Conservation (phyloP, 441 rosid genomes). For the Pelargonium exstipulatum region DNA sequence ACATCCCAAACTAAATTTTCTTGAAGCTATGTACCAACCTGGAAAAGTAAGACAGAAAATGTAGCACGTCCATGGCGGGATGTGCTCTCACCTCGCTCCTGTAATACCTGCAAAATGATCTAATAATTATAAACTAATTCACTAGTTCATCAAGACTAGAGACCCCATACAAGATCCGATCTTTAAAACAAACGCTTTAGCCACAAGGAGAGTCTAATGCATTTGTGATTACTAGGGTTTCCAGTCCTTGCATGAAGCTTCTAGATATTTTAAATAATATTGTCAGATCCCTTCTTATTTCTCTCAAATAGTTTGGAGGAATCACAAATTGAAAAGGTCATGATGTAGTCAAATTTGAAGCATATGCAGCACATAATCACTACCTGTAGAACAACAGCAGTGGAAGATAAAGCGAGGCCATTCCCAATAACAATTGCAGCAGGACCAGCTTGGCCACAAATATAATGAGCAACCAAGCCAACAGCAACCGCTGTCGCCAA, state of each 20-base stretch:
- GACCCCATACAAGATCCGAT: not conserved
- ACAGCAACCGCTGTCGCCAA: constrained; percentile 80
- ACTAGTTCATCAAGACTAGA: constrained; percentile 16
- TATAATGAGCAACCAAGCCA: constrained; percentile 74
- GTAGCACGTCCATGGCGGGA: constrained; percentile 99
- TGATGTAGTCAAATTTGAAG: constrained; percentile 13
- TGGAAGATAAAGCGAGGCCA: constrained; percentile 94
- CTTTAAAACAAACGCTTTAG: not conserved
- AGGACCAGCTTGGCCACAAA: constrained; percentile 79
- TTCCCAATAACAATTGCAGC: constrained; percentile 95
- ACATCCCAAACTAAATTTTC: constrained; percentile 11
- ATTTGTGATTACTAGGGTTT: not conserved
- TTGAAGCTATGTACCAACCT: constrained; percentile 43
- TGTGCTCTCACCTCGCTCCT: constrained; percentile 98
- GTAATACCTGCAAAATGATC: constrained; percentile 69
- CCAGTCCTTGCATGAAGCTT: not conserved
- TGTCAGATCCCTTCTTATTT: not conserved
- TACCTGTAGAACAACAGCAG: constrained; percentile 98
- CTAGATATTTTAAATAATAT: not conserved
- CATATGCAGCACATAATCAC: constrained; percentile 15
- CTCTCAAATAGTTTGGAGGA: not conserved
- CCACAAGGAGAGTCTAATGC: not conserved
- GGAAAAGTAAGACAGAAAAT: constrained; percentile 92
- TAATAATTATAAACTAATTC: constrained; percentile 20
- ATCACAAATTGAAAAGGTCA: constrained; percentile 12